Conservation (phyloP, 306 rosid genomes). For the Fagus crenata region DNA sequence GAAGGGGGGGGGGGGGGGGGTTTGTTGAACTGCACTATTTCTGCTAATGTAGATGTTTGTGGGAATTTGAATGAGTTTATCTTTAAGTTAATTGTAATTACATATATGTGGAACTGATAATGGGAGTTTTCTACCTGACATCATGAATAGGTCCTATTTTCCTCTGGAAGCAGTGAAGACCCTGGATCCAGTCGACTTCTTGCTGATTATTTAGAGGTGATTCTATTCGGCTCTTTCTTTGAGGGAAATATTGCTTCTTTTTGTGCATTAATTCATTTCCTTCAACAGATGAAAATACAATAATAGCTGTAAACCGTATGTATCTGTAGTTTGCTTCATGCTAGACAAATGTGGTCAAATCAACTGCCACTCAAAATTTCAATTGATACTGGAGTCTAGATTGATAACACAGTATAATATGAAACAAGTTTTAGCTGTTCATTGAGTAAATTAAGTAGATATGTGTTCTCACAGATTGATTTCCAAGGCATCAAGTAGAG, state of each 20-base stretch:
- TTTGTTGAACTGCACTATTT: not conserved
- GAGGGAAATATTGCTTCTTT: not conserved
- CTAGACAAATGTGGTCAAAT: not conserved
- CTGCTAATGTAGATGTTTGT: not conserved
- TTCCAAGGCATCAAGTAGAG: conserved; percentile 7
- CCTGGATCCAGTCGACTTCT: conserved; percentile 54
- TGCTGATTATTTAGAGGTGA: conserved; percentile 82
- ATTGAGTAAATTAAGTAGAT: not conserved
- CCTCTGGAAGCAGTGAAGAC: conserved; percentile 58
- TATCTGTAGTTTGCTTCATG: not conserved
- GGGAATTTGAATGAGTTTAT: not conserved
- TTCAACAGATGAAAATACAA: not conserved
- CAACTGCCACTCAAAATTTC: not conserved
- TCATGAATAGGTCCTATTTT: conserved; percentile 61
- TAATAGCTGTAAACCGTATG: not conserved
- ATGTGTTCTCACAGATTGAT: conserved; percentile 10
- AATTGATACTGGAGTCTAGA: not conserved
- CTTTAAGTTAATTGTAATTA: conserved; percentile 21
- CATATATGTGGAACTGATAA: conserved; percentile 9
- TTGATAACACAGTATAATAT: not conserved
- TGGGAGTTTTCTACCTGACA: conserved; percentile 18
- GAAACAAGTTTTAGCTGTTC: not conserved
- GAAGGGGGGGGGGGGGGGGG: too few relatives aligned
- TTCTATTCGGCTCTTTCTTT: conserved; percentile 16
- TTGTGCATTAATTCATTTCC: not conserved